Base-by-base conservation (phyloP, 805 yeast species). In the Candida germanica region DNA sequence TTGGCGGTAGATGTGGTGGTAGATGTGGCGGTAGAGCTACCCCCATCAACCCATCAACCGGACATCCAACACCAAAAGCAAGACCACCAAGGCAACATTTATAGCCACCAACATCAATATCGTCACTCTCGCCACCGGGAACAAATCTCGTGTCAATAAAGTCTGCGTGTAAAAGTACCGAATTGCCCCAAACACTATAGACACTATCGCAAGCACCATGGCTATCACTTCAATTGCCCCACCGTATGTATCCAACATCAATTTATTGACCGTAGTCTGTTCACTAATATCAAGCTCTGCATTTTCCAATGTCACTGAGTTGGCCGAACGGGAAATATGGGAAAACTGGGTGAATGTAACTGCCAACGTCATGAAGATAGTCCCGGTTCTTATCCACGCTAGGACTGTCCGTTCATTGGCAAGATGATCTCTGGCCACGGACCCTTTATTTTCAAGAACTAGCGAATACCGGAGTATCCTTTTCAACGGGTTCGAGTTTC, bases 361-460 rank as follows among this genome's bases (percentile, higher is more conserved):
- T 0, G 51, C 50, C 21, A 59, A 41, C 6, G 56, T 45, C 4
- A 58, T 26, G 32, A 59, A 57, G 6, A 49, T 36, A 10, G 46
- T 6, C 1, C 54, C 50, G 0, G 61, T 51, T 31, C 65, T 32
- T 13, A 54, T 35, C 64, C 64, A 60, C 3, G 59, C 48, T 6
- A 61, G 46, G 20, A 60, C 39, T 7, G 67, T 60, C 19, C 66
- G 39, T 37, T 61, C 66, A 39, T 59, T 60, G 24, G 67, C 63
- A 40, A 61, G 58, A 37, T 65, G 69, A 45, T 65, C 71, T 32
- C 69, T 46, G 3, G 71, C 71, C 5, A 57, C 61, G 13, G 64
- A 53, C 11, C 61, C 64, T 8, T 42, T 40, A 38, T 64, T 65
- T 10, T 53, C 50, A 2, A 63, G 39, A 3, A 47, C 25, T 9